Conservation (phyloP, 176 grass and related monocot species). For the Melocanna baccifera region DNA sequence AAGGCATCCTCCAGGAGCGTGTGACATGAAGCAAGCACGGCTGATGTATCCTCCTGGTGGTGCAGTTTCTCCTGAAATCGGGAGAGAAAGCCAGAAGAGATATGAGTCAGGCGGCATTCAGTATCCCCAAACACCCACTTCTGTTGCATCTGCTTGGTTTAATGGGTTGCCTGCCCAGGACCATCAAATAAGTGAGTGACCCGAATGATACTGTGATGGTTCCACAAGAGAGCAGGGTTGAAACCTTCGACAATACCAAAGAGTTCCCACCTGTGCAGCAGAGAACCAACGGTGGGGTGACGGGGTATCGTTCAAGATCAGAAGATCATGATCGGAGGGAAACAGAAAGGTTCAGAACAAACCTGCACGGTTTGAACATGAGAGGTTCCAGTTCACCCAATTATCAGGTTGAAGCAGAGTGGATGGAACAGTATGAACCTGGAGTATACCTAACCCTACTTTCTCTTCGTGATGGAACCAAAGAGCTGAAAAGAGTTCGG, state of each 20-base stretch:
- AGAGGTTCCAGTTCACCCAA: slow-evolving; percentile 42
- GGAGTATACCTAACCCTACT: slow-evolving; percentile 89
- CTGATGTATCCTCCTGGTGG: slow-evolving; percentile 32
- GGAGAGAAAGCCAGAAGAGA: slow-evolving; percentile 37
- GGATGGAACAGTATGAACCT: slow-evolving; percentile 93
- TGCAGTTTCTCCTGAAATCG: slow-evolving; percentile 24
- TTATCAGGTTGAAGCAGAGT: slow-evolving; percentile 76
- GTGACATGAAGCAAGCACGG: slow-evolving; percentile 38
- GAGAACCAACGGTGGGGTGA: slow-evolving; percentile 23
- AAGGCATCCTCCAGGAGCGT: slow-evolving; percentile 53
- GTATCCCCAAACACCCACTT: slow-evolving; percentile 11
- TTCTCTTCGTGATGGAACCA: slow-evolving; percentile 74
- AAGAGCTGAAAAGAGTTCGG: slow-evolving; percentile 89
- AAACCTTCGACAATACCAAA: slow-evolving; percentile 15
- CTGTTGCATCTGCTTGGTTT: slow-evolving; percentile 8
- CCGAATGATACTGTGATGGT: slow-evolving; percentile 11
- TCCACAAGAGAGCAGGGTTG: slow-evolving; percentile 10
- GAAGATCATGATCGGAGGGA: slow-evolving; percentile 65
- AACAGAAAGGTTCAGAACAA: slow-evolving; percentile 61
- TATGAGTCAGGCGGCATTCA: slow-evolving; percentile 23
- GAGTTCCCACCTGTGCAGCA: slow-evolving; percentile 42
- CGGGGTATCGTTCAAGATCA: slow-evolving; percentile 21
- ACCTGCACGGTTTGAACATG: slow-evolving; percentile 32
- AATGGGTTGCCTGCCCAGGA: slow-evolving; percentile 38
- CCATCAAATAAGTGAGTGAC: slow-evolving; percentile 31